Base-by-base conservation (phyloP, 1,139 yeast genomes). In the Suhomyces bolitotheri region DNA sequence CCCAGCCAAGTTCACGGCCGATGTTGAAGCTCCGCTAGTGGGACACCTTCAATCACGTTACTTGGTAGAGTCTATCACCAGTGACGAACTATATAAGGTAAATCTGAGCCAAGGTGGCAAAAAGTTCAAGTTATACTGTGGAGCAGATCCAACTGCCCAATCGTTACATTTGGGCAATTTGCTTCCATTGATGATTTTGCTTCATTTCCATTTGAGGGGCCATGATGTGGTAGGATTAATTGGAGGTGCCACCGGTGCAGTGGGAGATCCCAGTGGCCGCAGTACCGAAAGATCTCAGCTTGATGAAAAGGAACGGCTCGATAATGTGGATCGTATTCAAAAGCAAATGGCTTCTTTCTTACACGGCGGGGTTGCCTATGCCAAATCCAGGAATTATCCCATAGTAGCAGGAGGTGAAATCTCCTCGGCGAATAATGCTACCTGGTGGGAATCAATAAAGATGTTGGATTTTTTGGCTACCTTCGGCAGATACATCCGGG, bases 171-270 rank as follows among this genome's bases (percentile, higher is more conserved):
- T 92, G 43, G 99, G 98, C 2, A 92, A 92, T 51, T 63, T 94
- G 39, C 67, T 92, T 27, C 98, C 98, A 1, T 63, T 92, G 45
- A 78, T 94, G 81, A 80, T 88, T 3, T 62, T 90, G 29, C 66
- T 92, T 30, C 97, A 94, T 56, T 90, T 89, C 57, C 78, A 78
- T 45, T 63, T 90, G 24, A 66, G 94, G 22, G 98, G 98, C 1
- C 96, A 90, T 55, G 77, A 78, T 46, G 79, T 88, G 8, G 79
- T 81, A 8, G 89, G 94, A 0, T 59, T 94, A 10, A 87, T 92
- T 6, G 98, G 98, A 7, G 98, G 97, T n/a, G 98, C 97, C 7
- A 92, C 99, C 0, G 97, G 97, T 3, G 77, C 78, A 11, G 96
- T 92, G 2, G 99, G 99, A 5, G 99, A 92, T 58, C 99, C 98